Evolutionary conservation across 805 yeast species (phyloP), one percentile per base, ranked within the genome.

Genomic region (Phaffomyces thermotolerans): DNA sequence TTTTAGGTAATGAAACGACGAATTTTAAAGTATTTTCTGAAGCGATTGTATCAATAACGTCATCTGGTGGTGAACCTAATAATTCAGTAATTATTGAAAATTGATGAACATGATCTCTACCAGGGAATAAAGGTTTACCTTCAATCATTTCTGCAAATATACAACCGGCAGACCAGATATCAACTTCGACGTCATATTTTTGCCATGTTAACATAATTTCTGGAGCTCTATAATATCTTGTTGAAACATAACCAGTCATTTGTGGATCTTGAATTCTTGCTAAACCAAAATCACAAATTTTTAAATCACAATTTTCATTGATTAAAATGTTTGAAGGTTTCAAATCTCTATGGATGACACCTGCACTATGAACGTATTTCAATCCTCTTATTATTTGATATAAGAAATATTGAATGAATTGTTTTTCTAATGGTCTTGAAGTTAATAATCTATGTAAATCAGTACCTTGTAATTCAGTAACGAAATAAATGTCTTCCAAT

Each of bases 201-300:
- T 91, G 99, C 98, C 98, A 91, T 24, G 97, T 89, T 51, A 91
- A 75, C 99, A 91, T 91, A 65, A 91, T 91, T 63, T 91, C 99
- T 2, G 99, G 99, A 0, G 98, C 99, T 50, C 99, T 77, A 66
- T 91, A 91, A 69, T 89, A 91, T 58, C 99, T 68, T 4, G 99
- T 91, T 6, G 95, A 84, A 15, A 91, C 99, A 63, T 91, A 91
- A 9, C 98, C 99, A 1, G 98, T 91, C 99, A 91, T 91, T 64
- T 91, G 98, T 13, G 97, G 96, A 67, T 91, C 99, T 69, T 91
- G 97, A 59, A 91, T 85, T 61, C 99, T 77, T 30, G 98, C 98
- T 48, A 91, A 72, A 20, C 99, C 99, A 62, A 91, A 87, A 64
- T 87, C 96, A 67, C 95, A 87, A 55, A 87, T 87, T 64, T 87